Evolutionary conservation across 352 stramenopile species (phyloP), one percentile per base, ranked within the genome.

Genomic region (Phytophthora kernoviae): DNA sequence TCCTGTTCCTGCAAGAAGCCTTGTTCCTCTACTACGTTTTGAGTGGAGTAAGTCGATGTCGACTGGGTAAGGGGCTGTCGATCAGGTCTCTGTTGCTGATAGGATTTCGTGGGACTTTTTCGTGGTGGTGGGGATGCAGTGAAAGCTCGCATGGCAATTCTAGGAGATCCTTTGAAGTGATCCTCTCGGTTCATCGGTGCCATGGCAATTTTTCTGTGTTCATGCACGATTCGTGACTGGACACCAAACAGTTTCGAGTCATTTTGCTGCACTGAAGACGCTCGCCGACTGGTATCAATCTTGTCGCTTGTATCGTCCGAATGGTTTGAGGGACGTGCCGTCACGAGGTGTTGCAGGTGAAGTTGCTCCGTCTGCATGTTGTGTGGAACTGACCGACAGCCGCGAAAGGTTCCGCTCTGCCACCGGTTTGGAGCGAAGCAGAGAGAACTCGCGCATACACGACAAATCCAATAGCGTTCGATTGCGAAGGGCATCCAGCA

Each of bases 1-100:
- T 90, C 71, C 40, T 91, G 75, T 36, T 92, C 79, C 18, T 65
- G 62, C 1, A 92, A 48, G 48, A 84, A 86, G 1, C 82, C 82
- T 46, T 90, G 80, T 9, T 85, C 61, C 3, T 70, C 46, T 5
- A 67, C 73, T 15, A 72, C 47, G 10, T 52, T 64, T 22, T 50
- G 43, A 4, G 52, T 37, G 0, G 12, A 5, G 14, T 17, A 54
- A 9, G 44, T 37, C 5, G 34, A 54, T 7, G n/a, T 42, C 5
- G 51, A 34, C 14, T 48, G 51, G 12, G 51, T 49, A n/a, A 11
- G 46, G 17, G 37, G 45, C n/a, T 27, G 18, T 44, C 24, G 49
- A 3, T 32, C 11, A 22, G 22, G 20, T 2, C 14, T 27, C 24
- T 60, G 50, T 15, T 40, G 44, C 18, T 56, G 46, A 22, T 27